Conservation (phyloP, 2,329 filamentous ascomycete genomes). For the Fusarium pseudonygamai region DNA sequence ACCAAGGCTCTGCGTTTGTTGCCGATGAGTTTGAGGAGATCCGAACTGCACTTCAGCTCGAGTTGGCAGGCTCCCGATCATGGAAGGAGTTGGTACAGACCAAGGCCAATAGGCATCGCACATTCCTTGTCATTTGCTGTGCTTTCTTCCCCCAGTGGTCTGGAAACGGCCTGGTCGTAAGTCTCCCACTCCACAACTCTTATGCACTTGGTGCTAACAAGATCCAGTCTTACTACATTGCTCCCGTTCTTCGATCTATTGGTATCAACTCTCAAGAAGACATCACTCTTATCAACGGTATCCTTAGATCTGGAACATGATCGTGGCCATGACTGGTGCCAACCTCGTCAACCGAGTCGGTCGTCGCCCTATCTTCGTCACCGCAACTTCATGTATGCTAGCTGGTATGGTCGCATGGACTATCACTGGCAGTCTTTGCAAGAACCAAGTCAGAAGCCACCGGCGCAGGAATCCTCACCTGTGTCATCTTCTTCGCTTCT, state of each 20-base stretch:
- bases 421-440: not conserved
- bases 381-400: not conserved
- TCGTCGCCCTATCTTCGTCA: not conserved
- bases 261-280: not conserved
- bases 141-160: not conserved
- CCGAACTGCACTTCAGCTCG: not conserved
- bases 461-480: accelerated
- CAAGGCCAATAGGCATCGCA: not conserved
- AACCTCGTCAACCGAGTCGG: not conserved
- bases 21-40: not conserved
- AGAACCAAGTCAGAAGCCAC: not conserved
- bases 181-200: too few relatives aligned
- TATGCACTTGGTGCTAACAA: too few relatives aligned
- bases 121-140: not conserved
- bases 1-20: not conserved
- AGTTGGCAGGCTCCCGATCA: not conserved
- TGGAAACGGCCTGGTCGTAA: not conserved
- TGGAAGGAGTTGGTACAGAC: not conserved
- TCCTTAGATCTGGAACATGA: not conserved
- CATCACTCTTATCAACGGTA: not conserved
- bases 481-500: not conserved
- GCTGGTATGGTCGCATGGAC: not conserved
- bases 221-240: not conserved
- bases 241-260: not conserved
- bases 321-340: not conserved